Evolutionary conservation across 1,284 basidiomycete species (phyloP), one percentile per base, ranked within the genome.

Genomic region (Moniliella sp.): DNA sequence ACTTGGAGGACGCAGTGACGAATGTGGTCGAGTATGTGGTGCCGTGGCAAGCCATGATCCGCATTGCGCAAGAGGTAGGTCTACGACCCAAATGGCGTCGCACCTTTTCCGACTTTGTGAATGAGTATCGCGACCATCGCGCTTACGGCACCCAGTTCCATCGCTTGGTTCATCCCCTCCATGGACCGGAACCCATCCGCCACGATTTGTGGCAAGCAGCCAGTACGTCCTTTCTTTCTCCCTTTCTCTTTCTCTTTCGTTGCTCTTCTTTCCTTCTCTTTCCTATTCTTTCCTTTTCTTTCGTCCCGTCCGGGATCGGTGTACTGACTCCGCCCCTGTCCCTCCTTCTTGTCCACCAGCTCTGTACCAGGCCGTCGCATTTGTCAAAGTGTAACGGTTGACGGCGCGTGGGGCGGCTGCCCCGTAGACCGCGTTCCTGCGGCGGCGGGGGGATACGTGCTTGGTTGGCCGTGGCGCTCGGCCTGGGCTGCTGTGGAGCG

Each of bases 11-110:
- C 52, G 91, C 91, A 1, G 86, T 99, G 3, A 76, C 94, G 51
- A 45, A 54, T 26, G 86, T 94, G 17, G 86, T 86, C 2, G 91
- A 99, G 60, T 97, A 88, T 51, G 68, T 97, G 30, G 88, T 99
- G 5, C 70, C 75, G 35, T 99, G 88, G 84, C 75, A 82, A 19
- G 75, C 76, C 46, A 94, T 97, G 56, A 75, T 78, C n/a, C 86
- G 82, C 40, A 64, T 94, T 48, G 88, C 88, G 2, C 65, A 67
- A 2, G 78, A 91, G 53, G 86, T 81, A 53, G 70, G 72, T 11
- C 68, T 99, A 12, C 60, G 71, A 30, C 69, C 73, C 4, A 52
- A 75, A 3, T 94, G 86, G 65, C 76, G 74, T 52, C 71, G 77
- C 54, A 75, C 81, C 42, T 97, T 99, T 30, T 48, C 44, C 15